Conservation (phyloP, 768 basidiomycete species). For the Termitomyces titanicus region DNA sequence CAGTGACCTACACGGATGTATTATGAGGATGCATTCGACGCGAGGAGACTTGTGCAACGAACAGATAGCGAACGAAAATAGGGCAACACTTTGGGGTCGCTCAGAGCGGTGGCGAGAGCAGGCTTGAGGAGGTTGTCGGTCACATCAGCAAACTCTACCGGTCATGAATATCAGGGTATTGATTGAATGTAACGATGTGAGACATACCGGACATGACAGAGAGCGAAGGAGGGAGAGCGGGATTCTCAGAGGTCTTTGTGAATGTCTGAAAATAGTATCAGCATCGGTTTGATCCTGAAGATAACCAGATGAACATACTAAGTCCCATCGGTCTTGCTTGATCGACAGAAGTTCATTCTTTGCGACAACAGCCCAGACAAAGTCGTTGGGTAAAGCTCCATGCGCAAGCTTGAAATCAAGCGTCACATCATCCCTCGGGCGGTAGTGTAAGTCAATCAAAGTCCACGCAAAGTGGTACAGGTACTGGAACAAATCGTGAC, state of each 20-base stretch:
- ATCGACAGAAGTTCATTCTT: conserved; percentile 75
- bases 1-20: conserved; percentile 55
- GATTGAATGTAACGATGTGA: neutral
- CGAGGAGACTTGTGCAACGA: conserved; percentile 1
- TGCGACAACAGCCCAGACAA: conserved; percentile 80
- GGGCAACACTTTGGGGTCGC: conserved; percentile 58
- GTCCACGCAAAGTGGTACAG: conserved; percentile 57
- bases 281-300: neutral
- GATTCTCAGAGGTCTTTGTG: conserved; percentile 70
- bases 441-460: conserved; percentile 75
- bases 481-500: conserved; percentile 77
- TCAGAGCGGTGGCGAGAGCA: conserved; percentile 52
- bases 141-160: conserved; percentile 77
- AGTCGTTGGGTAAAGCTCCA: conserved; percentile 50
- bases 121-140: conserved; percentile 75
- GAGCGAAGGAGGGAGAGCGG: conserved; percentile 54
- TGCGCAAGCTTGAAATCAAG: conserved; percentile 75
- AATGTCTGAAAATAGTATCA: conserved; percentile 54
- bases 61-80: conserved; percentile 88
- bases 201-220: conserved; percentile 72
- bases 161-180: conserved; percentile 6
- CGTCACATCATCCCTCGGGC: conserved; percentile 62
- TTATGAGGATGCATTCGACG: conserved; percentile 2
- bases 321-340: conserved; percentile 77
- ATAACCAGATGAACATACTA: conserved; percentile 49